Base-by-base conservation (phyloP, 768 basidiomycete species). In the Naganishia vaughanmartiniae region DNA sequence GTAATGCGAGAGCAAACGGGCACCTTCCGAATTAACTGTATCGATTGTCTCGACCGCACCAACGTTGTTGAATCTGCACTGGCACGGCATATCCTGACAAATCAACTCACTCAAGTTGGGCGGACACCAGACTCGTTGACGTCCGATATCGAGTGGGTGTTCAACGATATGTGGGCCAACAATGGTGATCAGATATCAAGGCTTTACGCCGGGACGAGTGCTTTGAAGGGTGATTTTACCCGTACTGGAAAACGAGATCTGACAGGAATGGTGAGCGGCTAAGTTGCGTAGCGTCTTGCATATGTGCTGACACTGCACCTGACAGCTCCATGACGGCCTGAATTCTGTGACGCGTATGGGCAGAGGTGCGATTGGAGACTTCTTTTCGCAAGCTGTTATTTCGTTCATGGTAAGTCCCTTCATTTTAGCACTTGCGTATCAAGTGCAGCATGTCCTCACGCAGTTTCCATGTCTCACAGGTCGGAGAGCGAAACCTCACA, bases 61-160 rank as follows among this genome's bases (percentile, higher is more conserved):
- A 96, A 95, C 77, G 94, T 96, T 28, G 91, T 96, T 11, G 78
- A 96, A 89, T 95, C 93, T 26, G 95, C 95, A 0, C 91, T 99
- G 76, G 90, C 93, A 4, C 86, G 95, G 70, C 86, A 90, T 80
- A 86, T 93, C 21, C 83, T 99, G 28, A 74, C 76, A 4, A 71
- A 71, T 6, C 81, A 83, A 73, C 75, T 84, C n/a, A 80, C 80
- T 2, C 81, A 81, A 54, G 74, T 83, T 33, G 83, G 83, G 1
- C 67, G 83, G 58, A 72, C 72, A 5, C 71, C 71, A 2, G 87
- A 87, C 69, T 86, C 85, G 66, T 89, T 75, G 12, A 73, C 69
- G 4, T 53, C 67, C 1, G 63, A 69, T 17, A 72, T 80, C 2
- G 80, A 81, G 28, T 74, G 73, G 34, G 75, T 78, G 9, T 81